Conservation (phyloP, 2,329 filamentous ascomycete genomes). For the Claviceps humidiphila region DNA sequence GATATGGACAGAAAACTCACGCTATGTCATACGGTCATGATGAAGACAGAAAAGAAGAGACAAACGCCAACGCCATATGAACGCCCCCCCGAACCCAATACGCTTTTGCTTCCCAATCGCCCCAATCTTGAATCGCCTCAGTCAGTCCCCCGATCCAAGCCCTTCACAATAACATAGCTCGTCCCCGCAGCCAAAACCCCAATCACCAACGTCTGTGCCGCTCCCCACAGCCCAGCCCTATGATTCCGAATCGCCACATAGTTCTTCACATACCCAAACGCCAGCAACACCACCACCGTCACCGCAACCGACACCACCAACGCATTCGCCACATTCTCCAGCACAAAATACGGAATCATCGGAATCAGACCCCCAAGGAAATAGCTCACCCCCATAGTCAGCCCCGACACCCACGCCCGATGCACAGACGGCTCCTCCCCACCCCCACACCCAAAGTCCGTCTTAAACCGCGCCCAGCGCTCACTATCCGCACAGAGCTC, state of each 20-base stretch:
- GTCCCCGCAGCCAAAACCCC: constrained; percentile 53
- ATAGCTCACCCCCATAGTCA: constrained; percentile 56
- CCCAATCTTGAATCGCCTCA: not conserved
- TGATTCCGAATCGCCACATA: constrained; percentile 37
- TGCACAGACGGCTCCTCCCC: constrained; percentile 27
- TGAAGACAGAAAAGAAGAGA: not conserved
- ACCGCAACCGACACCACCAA: constrained; percentile 47
- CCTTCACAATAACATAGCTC: constrained; percentile 48
- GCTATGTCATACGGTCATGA: not conserved
- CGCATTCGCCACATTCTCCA: constrained; percentile 29
- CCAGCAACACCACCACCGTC: constrained; percentile 46
- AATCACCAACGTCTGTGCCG: constrained; percentile 50
- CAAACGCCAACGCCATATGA: too few relatives aligned
- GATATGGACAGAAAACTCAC: not conserved
- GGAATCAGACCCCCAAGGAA: constrained; percentile 60
- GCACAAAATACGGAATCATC: constrained; percentile 55
- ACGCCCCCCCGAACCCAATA: too few relatives aligned
- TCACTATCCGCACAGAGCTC: constrained; percentile 34
- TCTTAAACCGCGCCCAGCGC: constrained; percentile 43
- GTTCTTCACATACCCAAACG: constrained; percentile 55
- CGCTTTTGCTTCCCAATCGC: not conserved
- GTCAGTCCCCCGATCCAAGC: constrained; percentile 27
- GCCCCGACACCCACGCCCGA: constrained; percentile 39
- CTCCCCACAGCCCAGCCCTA: constrained; percentile 42
- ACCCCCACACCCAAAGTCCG: constrained; percentile 44